phyloP scores from a whole-genome alignment of 2,329 filamentous ascomycete species.

The Fusarium udum region DNA sequence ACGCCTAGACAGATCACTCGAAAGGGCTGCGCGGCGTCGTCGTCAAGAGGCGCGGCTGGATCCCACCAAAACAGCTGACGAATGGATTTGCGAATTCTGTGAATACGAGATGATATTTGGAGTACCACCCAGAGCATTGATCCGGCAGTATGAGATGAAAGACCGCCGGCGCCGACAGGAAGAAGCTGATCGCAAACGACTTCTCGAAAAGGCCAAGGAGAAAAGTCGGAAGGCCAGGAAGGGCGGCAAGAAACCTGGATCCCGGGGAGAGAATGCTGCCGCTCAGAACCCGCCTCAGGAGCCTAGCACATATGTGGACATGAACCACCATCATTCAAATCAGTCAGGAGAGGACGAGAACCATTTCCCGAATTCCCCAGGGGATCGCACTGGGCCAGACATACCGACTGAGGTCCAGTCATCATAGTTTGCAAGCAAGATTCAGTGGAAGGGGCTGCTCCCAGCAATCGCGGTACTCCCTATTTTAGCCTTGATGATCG shows the following conservation, averaged over 20 bases:
- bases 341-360: slow-evolving; percentile 52
- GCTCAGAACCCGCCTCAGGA: slow-evolving; percentile 38
- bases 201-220: slow-evolving; percentile 93
- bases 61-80: slow-evolving; percentile 74
- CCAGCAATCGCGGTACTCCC: neutral
- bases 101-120: slow-evolving; percentile 98
- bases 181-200: slow-evolving; percentile 82
- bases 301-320: slow-evolving; percentile 35
- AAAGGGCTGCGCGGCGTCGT: slow-evolving; percentile 78
- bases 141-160: slow-evolving; percentile 93
- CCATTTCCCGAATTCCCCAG: slow-evolving; percentile 36
- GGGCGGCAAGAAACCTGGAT: slow-evolving; percentile 69
- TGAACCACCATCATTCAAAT: slow-evolving; percentile 48
- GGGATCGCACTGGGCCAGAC: slow-evolving; percentile 28
- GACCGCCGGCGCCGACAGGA: slow-evolving; percentile 86
- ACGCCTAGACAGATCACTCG: slow-evolving; percentile 75
- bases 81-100: slow-evolving; percentile 98
- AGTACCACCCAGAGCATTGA: slow-evolving; percentile 82
- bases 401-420: slow-evolving; percentile 12
- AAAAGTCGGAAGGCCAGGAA: slow-evolving; percentile 93
- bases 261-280: slow-evolving; percentile 42
- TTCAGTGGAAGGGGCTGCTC: neutral
- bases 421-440: slow-evolving; percentile 19
- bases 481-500: neutral
- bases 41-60: slow-evolving; percentile 80